These are phyloP conservation scores for Odontarrhena argentea DNA, from an alignment of 345 rosid species.

Conservation along the genomic window DNA sequence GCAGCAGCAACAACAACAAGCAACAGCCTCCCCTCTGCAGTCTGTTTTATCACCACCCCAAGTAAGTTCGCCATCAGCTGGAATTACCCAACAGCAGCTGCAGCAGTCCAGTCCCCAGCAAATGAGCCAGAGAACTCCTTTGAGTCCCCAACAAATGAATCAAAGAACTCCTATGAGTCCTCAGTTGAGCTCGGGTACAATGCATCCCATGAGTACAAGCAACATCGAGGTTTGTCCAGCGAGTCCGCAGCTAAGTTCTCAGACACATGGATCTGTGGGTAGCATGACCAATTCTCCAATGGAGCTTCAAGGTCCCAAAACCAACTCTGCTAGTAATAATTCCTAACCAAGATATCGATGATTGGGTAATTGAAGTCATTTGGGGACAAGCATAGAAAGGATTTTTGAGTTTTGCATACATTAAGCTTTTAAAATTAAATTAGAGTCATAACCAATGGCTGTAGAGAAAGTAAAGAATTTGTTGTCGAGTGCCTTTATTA, in stretches of 20 bases:
- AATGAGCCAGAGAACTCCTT: slow-evolving; percentile 58
- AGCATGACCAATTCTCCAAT: slow-evolving; percentile 88
- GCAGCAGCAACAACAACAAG: slow-evolving; percentile 51
- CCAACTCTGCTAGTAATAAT: slow-evolving; percentile 60
- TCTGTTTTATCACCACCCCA: slow-evolving; percentile 81
- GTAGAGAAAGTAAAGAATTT: slow-evolving; percentile 13
- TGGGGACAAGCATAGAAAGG: slow-evolving; percentile 21
- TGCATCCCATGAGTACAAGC: slow-evolving; percentile 73
- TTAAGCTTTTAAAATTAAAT: slow-evolving; percentile 15
- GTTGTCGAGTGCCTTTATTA: slow-evolving; percentile 10
- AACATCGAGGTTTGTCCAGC: slow-evolving; percentile 84
- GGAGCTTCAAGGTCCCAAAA: slow-evolving; percentile 89
- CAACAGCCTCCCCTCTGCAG: slow-evolving; percentile 66
- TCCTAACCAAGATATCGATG: slow-evolving; percentile 22
- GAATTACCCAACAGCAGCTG: slow-evolving; percentile 58
- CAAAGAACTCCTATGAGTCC: slow-evolving; percentile 93
- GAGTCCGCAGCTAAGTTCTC: slow-evolving; percentile 95
- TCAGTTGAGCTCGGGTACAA: slow-evolving; percentile 77
- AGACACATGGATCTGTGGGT: slow-evolving; percentile 88
- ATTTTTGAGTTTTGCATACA: slow-evolving; percentile 2
- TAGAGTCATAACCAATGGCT: slow-evolving; percentile 16
- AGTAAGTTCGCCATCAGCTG: slow-evolving; percentile 74
- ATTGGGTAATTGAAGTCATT: background rate
- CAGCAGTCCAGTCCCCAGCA: slow-evolving; percentile 65
- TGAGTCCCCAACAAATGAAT: slow-evolving; percentile 86